These are phyloP conservation scores for Calonectria pseudoreteaudii DNA, from an alignment of 2,329 filamentous ascomycete genomes.

Conservation along the genomic window DNA sequence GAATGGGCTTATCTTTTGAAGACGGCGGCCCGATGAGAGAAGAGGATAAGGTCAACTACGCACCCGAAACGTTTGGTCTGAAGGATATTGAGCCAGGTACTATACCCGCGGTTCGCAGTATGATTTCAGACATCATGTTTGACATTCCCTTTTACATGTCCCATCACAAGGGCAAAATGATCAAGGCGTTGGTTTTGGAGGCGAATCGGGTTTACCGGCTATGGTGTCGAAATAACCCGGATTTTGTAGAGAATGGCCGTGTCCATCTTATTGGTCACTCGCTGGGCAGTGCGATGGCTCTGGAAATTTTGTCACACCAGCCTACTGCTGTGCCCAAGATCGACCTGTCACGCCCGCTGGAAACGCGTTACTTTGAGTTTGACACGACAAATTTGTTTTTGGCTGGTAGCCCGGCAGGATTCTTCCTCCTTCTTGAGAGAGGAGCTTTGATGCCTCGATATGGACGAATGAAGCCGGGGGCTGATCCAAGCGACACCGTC, in stretches of 20 bases:
- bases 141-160: slow-evolving; percentile 99
- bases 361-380: slow-evolving; percentile 83
- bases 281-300: slow-evolving; percentile 91
- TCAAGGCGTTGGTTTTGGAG: slow-evolving; percentile 86
- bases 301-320: slow-evolving; percentile 91
- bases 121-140: slow-evolving; percentile 98
- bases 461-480: slow-evolving; percentile 80
- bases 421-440: slow-evolving; percentile 90
- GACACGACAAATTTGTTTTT: slow-evolving; percentile 91
- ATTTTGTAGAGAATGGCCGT: slow-evolving; percentile 82
- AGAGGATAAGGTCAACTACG: slow-evolving; percentile 64
- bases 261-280: slow-evolving; percentile 96
- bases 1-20: slow-evolving; percentile 87
- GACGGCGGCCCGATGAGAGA: slow-evolving; percentile 75
- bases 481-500: slow-evolving; percentile 70
- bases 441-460: slow-evolving; percentile 78
- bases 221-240: slow-evolving; percentile 94
- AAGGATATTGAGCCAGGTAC: slow-evolving; percentile 93
- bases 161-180: slow-evolving; percentile 95
- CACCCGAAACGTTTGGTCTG: slow-evolving; percentile 71
- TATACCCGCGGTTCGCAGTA: slow-evolving; percentile 89
- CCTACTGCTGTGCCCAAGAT: slow-evolving; percentile 75
- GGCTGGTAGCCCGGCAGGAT: slow-evolving; percentile 89
- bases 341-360: slow-evolving; percentile 55
- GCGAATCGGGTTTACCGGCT: slow-evolving; percentile 95